A percentile compares a stretch with the other conserved stretches of the same genome.
phyloP scores from a whole-genome alignment of 129 eudicot genomes.

The Rutidosis leptorrhynchoides region DNA sequence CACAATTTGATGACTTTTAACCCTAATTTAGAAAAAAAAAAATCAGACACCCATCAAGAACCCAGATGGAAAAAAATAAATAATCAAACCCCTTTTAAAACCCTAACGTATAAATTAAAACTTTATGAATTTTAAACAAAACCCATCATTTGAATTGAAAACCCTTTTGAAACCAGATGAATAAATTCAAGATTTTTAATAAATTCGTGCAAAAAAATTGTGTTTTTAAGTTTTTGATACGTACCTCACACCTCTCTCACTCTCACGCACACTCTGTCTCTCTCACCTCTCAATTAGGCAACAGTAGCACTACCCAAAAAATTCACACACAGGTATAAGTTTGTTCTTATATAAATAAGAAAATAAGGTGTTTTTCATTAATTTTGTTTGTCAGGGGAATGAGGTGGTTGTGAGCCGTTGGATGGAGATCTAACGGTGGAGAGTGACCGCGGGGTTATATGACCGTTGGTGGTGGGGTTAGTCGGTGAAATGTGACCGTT shows the following conservation, averaged over 20 bases:
- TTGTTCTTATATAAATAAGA: conserved; percentile 47
- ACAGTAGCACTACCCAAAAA: conserved; percentile 54
- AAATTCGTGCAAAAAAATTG: neutral
- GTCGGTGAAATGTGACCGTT: conserved; percentile 64
- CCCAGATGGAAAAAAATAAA: conserved; percentile 21
- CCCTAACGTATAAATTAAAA: conserved; percentile 24
- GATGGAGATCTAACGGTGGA: conserved; percentile 63
- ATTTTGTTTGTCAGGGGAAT: conserved; percentile 22
- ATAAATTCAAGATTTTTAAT: conserved; percentile 2
- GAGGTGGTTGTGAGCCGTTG: conserved; percentile 36
- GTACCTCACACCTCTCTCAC: conserved; percentile 22
- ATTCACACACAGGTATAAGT: conserved; percentile 23
- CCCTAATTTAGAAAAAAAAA: neutral
- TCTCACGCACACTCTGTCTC: conserved; percentile 24
- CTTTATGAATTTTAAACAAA: conserved; percentile 23
- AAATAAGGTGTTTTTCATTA: conserved; percentile 13
- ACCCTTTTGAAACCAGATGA: neutral
- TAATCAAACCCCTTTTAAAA: conserved; percentile 15
- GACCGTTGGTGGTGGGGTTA: conserved; percentile 65
- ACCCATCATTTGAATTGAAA: conserved; percentile 23
- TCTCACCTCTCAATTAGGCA: conserved; percentile 25
- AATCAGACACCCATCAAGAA: neutral
- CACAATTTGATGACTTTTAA: neutral
- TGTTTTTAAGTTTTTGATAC: neutral
- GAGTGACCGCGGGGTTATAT: conserved; percentile 40